Conservation (phyloP, 2,329 filamentous ascomycete genomes). For the Apiospora rasikravindrae region DNA sequence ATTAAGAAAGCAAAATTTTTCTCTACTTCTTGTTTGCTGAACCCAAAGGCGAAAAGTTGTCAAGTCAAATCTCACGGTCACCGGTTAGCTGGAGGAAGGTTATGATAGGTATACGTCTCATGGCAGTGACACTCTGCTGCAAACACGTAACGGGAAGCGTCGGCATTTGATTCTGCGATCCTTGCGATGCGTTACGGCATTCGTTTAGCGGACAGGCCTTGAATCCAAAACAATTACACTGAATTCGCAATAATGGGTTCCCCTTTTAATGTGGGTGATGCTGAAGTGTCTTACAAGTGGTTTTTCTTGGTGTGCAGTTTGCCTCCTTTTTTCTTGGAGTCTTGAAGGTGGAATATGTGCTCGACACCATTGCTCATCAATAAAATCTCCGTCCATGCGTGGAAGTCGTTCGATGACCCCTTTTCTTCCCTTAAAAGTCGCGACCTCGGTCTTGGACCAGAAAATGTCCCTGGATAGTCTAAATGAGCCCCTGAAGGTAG, state of each 20-base stretch:
- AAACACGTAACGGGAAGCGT: not conserved
- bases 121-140: not conserved
- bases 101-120: not conserved
- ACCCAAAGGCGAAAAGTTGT: slow-evolving; percentile 11
- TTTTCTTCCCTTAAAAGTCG: not conserved
- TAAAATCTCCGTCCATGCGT: not conserved
- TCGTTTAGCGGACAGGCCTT: not conserved
- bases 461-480: not conserved
- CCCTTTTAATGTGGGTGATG: not conserved
- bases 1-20: slow-evolving; percentile 8
- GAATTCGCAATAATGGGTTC: not conserved
- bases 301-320: not conserved
- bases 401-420: not conserved
- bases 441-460: not conserved
- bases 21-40: not conserved
- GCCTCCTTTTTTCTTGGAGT: not conserved
- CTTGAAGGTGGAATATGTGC: not conserved
- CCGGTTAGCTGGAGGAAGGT: not conserved
- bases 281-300: not conserved
- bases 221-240: not conserved
- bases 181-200: slow-evolving; percentile 4
- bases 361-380: not conserved
- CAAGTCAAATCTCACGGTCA: not conserved
- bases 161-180: not conserved
- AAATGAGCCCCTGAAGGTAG: not conserved